These are phyloP conservation scores for Claviceps paspali DNA, from an alignment of 2,329 filamentous ascomycete species.

Conservation along the genomic window DNA sequence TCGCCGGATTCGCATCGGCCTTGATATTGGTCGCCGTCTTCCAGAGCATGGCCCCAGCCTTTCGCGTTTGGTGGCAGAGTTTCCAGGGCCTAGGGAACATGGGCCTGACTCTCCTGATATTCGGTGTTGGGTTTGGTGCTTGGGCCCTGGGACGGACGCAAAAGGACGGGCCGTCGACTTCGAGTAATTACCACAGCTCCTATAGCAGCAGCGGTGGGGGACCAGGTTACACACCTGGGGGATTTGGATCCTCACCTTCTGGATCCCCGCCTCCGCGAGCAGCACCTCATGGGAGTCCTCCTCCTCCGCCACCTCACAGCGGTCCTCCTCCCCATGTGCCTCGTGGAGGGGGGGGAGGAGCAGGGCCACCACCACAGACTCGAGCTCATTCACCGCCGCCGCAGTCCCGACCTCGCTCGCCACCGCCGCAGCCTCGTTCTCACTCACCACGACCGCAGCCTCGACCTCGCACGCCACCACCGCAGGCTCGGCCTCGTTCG, in stretches of 20 bases:
- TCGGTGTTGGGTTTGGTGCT: slow-evolving; percentile 59
- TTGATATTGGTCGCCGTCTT: slow-evolving; percentile 59
- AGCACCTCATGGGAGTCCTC: slow-evolving; percentile 13
- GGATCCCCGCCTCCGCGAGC: slow-evolving; percentile 17
- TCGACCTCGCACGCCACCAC: slow-evolving; percentile 4
- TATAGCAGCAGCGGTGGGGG: slow-evolving; percentile 10
- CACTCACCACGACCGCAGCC: slow-evolving; percentile 3
- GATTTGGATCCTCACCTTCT: slow-evolving; percentile 16
- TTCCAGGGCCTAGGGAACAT: slow-evolving; percentile 58
- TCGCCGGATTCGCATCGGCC: slow-evolving; percentile 69
- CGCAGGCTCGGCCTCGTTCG: neutral
- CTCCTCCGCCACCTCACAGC: neutral
- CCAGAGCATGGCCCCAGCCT: slow-evolving; percentile 55
- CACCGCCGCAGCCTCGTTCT: neutral
- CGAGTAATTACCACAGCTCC: slow-evolving; percentile 9
- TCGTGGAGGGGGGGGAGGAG: slow-evolving; percentile 1
- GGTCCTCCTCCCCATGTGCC: neutral
- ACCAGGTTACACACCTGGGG: slow-evolving; percentile 10
- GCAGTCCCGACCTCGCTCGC: slow-evolving; percentile 2
- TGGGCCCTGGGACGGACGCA: slow-evolving; percentile 44
- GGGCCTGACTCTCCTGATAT: slow-evolving; percentile 55
- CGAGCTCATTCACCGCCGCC: slow-evolving; percentile 6
- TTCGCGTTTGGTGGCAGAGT: slow-evolving; percentile 57
- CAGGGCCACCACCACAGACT: slow-evolving; percentile 3
- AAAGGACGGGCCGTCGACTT: slow-evolving; percentile 12